These are phyloP conservation scores for Beauveria brongniartii DNA, from an alignment of 2,329 filamentous ascomycete species.

Conservation along the genomic window DNA sequence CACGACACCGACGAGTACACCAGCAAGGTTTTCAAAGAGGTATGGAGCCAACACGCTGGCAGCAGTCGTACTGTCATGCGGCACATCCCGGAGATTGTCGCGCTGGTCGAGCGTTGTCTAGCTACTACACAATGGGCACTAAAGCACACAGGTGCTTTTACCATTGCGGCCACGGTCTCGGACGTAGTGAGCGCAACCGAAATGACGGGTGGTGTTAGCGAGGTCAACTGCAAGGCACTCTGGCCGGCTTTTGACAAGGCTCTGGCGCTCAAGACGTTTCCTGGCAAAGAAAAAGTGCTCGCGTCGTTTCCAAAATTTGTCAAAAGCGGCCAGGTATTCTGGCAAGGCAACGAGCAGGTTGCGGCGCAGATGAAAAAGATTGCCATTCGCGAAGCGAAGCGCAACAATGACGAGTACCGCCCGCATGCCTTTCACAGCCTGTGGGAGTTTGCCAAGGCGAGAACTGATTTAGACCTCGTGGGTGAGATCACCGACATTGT, in stretches of 20 bases:
- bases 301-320: slow-evolving; percentile 73
- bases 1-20: slow-evolving; percentile 80
- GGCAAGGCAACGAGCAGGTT: slow-evolving; percentile 43
- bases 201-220: slow-evolving; percentile 49
- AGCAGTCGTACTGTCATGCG: slow-evolving; percentile 73
- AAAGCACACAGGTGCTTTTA: slow-evolving; percentile 78
- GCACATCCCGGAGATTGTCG: slow-evolving; percentile 75
- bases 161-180: slow-evolving; percentile 64
- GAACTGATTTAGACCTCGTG: slow-evolving; percentile 63
- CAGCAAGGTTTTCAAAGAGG: slow-evolving; percentile 68
- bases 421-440: slow-evolving; percentile 65
- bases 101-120: slow-evolving; percentile 58
- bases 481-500: slow-evolving; percentile 58
- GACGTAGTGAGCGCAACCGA: slow-evolving; percentile 55
- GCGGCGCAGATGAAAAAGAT: slow-evolving; percentile 70
- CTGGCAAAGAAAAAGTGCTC: slow-evolving; percentile 81
- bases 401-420: slow-evolving; percentile 80
- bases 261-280: slow-evolving; percentile 82
- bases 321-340: slow-evolving; percentile 51
- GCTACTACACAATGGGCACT: slow-evolving; percentile 81
- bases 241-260: slow-evolving; percentile 83
- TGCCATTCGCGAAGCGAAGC: slow-evolving; percentile 76
- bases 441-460: slow-evolving; percentile 61
- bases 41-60: slow-evolving; percentile 87
- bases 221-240: slow-evolving; percentile 51